Evolutionary conservation across 805 yeast genomes (phyloP).

Genomic region (Candida alai): DNA sequence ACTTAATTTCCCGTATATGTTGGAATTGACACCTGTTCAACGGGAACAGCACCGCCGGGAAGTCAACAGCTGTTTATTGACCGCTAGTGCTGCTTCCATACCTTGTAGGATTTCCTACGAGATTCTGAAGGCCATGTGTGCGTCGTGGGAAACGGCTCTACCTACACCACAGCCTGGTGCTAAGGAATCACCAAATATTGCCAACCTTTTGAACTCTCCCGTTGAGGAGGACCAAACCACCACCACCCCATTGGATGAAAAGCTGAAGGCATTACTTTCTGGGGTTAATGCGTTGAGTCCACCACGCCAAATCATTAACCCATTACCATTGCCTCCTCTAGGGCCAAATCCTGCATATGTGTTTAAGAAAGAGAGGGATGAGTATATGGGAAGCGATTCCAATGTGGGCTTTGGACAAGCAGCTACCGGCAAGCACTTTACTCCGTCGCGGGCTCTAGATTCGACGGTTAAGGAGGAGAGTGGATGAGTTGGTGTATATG

Average conservation of each 20-base stretch:
- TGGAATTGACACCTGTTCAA: conserved; percentile 10
- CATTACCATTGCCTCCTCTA: conserved; percentile 75
- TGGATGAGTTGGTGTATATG: no score
- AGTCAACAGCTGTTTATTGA: conserved; percentile 9
- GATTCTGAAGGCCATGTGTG: conserved; percentile 14
- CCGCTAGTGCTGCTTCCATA: conserved; percentile 9
- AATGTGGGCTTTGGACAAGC: no score
- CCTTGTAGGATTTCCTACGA: conserved; percentile 18
- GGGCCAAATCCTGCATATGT: no score
- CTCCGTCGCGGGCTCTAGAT: no score
- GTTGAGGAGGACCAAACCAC: no score
- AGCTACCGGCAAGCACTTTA: no score
- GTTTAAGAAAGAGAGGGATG: no score
- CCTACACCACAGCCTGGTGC: conserved; percentile 4
- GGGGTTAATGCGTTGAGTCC: conserved; percentile 7
- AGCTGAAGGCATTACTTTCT: not conserved
- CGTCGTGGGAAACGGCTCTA: conserved; percentile 1
- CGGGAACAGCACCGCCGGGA: conserved; percentile 7
- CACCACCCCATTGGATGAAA: not conserved
- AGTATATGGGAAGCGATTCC: no score
- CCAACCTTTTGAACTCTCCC: conserved; percentile 11
- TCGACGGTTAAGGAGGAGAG: no score
- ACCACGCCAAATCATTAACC: conserved; percentile 39
- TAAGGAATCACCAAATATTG: conserved; percentile 11
- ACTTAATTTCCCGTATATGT: conserved; percentile 17